Conservation (phyloP, 2,329 filamentous ascomycete genomes). For the Tolypocladium ovalisporum region DNA sequence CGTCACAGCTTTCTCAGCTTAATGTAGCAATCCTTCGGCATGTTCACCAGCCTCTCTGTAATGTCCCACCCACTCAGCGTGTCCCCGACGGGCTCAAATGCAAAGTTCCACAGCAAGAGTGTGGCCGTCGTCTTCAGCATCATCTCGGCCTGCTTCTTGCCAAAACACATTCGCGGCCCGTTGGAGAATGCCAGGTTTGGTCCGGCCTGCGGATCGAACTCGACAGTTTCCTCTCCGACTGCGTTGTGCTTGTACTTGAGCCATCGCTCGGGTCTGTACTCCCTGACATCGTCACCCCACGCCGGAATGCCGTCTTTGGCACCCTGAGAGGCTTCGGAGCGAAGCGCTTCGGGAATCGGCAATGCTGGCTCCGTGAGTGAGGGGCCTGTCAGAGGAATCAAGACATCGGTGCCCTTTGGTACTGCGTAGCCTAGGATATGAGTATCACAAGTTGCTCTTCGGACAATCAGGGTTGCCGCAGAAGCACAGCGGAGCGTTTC, state of each 20-base stretch:
- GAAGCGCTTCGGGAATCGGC: slow-evolving; percentile 14
- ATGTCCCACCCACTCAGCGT: slow-evolving; percentile 9
- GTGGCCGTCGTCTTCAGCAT: slow-evolving; percentile 23
- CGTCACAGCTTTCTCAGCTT: slow-evolving; percentile 8
- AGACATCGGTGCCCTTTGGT: slow-evolving; percentile 21
- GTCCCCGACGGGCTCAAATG: slow-evolving; percentile 11
- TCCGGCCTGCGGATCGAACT: slow-evolving; percentile 21
- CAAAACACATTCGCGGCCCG: slow-evolving; percentile 27
- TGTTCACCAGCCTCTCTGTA: slow-evolving; percentile 12
- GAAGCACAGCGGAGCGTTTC: slow-evolving; percentile 22
- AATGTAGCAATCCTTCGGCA: slow-evolving; percentile 15
- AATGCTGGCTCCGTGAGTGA: slow-evolving; percentile 16
- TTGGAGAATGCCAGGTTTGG: slow-evolving; percentile 23
- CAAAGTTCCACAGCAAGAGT: slow-evolving; percentile 27
- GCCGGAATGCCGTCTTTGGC: slow-evolving; percentile 12
- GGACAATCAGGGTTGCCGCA: slow-evolving; percentile 17
- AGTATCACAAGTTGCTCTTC: slow-evolving; percentile 19
- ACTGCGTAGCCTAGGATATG: slow-evolving; percentile 20
- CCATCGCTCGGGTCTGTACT: slow-evolving; percentile 27
- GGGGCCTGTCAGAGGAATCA: slow-evolving; percentile 16
- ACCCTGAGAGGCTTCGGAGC: slow-evolving; percentile 12
- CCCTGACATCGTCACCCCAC: slow-evolving; percentile 19
- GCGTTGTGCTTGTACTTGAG: slow-evolving; percentile 9
- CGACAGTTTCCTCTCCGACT: slow-evolving; percentile 4
- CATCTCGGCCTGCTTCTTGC: slow-evolving; percentile 23